These are phyloP conservation scores for Candida endomychidarum DNA, from an alignment of 805 yeast species.

Conservation along the genomic window DNA sequence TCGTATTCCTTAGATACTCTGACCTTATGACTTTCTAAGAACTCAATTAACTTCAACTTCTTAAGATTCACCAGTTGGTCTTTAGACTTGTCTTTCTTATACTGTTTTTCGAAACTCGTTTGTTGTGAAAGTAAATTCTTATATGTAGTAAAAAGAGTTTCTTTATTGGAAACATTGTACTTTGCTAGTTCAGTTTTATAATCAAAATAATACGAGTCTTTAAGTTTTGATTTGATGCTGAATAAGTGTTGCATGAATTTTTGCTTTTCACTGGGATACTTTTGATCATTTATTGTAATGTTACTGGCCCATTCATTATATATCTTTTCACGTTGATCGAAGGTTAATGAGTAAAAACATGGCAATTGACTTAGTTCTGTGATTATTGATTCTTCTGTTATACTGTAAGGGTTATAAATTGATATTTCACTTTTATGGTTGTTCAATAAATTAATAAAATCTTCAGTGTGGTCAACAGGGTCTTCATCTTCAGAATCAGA, in stretches of 20 bases:
- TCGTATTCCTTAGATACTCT: background rate
- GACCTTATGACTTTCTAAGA: conserved; percentile 13
- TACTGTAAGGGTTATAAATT: conserved; percentile 36
- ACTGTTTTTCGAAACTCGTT: conserved; percentile 27
- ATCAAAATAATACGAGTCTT: conserved; percentile 26
- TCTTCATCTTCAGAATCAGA: conserved; percentile 7
- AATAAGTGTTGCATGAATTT: conserved; percentile 27
- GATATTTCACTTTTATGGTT: conserved; percentile 25
- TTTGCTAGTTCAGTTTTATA: conserved; percentile 20
- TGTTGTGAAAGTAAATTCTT: conserved; percentile 30
- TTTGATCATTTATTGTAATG: background rate
- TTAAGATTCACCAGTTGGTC: conserved; percentile 27
- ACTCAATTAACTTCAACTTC: conserved; percentile 25
- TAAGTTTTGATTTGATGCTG: conserved; percentile 27
- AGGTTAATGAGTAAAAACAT: conserved; percentile 26
- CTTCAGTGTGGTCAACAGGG: conserved; percentile 2
- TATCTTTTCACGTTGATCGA: conserved; percentile 20
- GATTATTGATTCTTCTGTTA: conserved; percentile 37
- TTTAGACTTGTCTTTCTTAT: conserved; percentile 15
- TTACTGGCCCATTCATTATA: conserved; percentile 27
- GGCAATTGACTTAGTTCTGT: conserved; percentile 27
- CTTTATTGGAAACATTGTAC: conserved; percentile 16
- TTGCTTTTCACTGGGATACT: conserved; percentile 19
- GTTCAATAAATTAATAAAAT: conserved; percentile 29
- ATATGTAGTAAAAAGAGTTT: conserved; percentile 25